These are phyloP conservation scores for Liriodendron chinense DNA, from an alignment of 164 flowering plant genomes.

Conservation along the genomic window DNA sequence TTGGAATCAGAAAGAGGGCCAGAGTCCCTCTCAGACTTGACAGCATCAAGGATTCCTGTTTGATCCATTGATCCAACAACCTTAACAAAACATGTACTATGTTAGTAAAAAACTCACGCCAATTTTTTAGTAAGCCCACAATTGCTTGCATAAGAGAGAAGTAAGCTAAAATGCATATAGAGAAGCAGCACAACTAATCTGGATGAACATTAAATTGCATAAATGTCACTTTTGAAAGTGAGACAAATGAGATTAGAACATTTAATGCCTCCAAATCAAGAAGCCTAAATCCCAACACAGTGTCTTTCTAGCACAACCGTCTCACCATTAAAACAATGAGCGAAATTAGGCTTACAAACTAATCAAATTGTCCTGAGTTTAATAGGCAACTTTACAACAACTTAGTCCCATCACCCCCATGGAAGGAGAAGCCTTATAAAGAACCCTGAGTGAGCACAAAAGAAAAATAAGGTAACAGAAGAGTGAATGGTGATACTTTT, in stretches of 20 bases:
- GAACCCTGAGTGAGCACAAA: too few species aligned
- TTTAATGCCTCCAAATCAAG: not conserved
- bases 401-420: too few species aligned
- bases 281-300: too few species aligned
- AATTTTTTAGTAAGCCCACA: not conserved
- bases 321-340: too few species aligned
- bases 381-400: too few species aligned
- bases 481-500: too few species aligned
- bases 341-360: too few species aligned
- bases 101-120: not conserved
- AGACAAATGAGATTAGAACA: not conserved
- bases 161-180: not conserved
- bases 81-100: conserved; percentile 29
- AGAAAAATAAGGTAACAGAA: too few species aligned
- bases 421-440: too few species aligned
- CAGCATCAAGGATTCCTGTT: conserved; percentile 59
- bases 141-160: not conserved
- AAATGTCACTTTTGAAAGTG: not conserved
- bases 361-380: too few species aligned
- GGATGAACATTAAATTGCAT: not conserved
- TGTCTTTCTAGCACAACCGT: too few species aligned
- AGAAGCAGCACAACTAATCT: not conserved
- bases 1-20: conserved; percentile 55
- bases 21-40: conserved; percentile 55
- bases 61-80: conserved; percentile 80